A percentile compares a stretch with the other conserved stretches of the same genome.
These are phyloP conservation scores for Exobasidium cylindrosporum DNA, from an alignment of 1,284 basidiomycete genomes.

Conservation along the genomic window DNA sequence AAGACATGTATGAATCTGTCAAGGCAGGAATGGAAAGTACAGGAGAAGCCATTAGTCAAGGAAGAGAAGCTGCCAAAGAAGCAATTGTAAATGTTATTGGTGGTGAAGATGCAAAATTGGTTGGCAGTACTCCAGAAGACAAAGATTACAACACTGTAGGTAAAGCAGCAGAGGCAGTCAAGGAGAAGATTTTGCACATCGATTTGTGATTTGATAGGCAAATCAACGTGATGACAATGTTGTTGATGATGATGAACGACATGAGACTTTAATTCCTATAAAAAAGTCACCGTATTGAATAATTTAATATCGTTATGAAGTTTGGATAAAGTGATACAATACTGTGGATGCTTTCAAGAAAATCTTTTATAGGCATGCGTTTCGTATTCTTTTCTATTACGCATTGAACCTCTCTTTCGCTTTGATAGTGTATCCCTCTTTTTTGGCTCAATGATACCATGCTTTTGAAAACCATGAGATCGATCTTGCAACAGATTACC, in stretches of 20 bases:
- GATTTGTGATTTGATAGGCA: background rate
- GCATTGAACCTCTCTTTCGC: slow-evolving; percentile 1
- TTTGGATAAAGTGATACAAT: no score
- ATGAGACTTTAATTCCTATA: no score
- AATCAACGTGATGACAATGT: no score
- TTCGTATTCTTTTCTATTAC: slow-evolving; percentile 17
- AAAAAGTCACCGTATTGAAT: no score
- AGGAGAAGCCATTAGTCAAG: no score
- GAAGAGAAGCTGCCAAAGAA: no score
- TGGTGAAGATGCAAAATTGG: background rate
- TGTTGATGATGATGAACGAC: no score
- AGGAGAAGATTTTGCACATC: background rate
- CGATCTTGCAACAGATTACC: slow-evolving; percentile 17
- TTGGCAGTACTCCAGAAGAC: background rate
- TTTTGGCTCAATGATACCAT: slow-evolving; percentile 15
- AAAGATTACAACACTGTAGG: slow-evolving; percentile 4
- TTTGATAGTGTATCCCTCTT: background rate
- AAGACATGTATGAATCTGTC: background rate
- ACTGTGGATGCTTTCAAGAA: background rate
- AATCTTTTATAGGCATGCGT: slow-evolving; percentile 20
- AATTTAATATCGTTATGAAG: no score
- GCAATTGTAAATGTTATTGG: background rate
- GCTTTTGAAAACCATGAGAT: slow-evolving; percentile 8
- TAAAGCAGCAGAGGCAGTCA: background rate
- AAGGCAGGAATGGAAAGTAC: slow-evolving; percentile 1